Evolutionary conservation across 805 yeast species (phyloP), one percentile per base, ranked within the genome.

Genomic region (Candida silvatica): DNA sequence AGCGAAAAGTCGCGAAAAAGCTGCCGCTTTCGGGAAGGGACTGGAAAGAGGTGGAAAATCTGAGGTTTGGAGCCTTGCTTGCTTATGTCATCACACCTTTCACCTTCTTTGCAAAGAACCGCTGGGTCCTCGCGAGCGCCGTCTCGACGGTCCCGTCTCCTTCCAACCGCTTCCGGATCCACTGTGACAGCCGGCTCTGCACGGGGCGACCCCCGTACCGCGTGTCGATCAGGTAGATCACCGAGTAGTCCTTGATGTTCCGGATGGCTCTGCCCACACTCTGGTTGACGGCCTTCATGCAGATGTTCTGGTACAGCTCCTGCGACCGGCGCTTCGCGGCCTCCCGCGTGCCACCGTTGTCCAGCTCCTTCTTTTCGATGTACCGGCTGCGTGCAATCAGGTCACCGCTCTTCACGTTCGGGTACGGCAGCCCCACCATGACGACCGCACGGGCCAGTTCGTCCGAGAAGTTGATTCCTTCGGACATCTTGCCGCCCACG

Each of bases 271-370:
- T 68, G 0, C 97, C 97, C 9, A 90, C 79, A 58, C 94, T 77
- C 55, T 88, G 97, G 51, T 88, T 88, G 1, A 88, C 86, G 0
- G 95, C 82, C 35, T 87, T 74, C 92, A 90, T 81, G 50, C 95
- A 87, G 5, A 85, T 62, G 47, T 83, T 85, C 45, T 87, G 95
- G 47, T 83, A 80, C 47, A 74, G 85, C 22, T 69, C 70, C 19
- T 64, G 60, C 1, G 79, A 62, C 3, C 67, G 71, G 6, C 48
- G 57, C 23, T 51, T 51, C 0, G 88, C 83, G 18, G 63, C 63
- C 17, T 50, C 43, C 8, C 37, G 43, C 1, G 75, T 53, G 0
- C 69, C 70, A 0, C 86, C 85, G 4, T 52, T 52, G 16, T 51
- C 56, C 2, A 67, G n/a, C 1, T 75, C 66, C 27, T 59, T 61